phyloP scores from a whole-genome alignment of 257 asterid genomes.

The Penstemon barbatus region DNA sequence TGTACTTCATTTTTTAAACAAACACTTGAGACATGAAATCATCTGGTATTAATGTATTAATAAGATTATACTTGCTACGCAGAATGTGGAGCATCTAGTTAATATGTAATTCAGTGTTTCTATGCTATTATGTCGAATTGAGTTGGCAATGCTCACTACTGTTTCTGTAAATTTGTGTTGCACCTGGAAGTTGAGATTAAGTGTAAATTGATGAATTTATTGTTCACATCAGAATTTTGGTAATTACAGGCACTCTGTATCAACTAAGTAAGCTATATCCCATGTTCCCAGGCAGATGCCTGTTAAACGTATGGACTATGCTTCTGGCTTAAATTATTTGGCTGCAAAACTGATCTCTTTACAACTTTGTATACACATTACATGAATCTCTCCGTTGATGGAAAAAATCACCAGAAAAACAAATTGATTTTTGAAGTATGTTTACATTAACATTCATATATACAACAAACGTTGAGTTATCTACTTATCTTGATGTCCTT shows the following conservation, averaged over 20 bases:
- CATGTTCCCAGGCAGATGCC: background rate
- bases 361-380: constrained; percentile 34
- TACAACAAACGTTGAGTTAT: constrained; percentile 38
- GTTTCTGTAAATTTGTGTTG: constrained; percentile 11
- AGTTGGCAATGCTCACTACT: constrained; percentile 12
- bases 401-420: constrained; percentile 26
- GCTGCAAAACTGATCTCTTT: constrained; percentile 39
- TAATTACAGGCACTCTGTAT: constrained; percentile 19
- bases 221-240: constrained; percentile 2
- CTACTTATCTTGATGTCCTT: constrained; percentile 29
- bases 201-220: constrained; percentile 6
- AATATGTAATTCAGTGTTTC: background rate
- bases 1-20: background rate
- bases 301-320: constrained; percentile 16
- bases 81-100: background rate
- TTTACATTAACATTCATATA: constrained; percentile 35
- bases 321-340: constrained; percentile 25
- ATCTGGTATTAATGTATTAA: no score
- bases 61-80: constrained; percentile 1
- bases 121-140: constrained; percentile 1
- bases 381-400: constrained; percentile 27
- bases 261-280: constrained; percentile 11
- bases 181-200: background rate
- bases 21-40: background rate
- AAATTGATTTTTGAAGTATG: constrained; percentile 23